Base-by-base conservation (phyloP, 139 green algal genomes). In the Spirogloea muscicola region DNA sequence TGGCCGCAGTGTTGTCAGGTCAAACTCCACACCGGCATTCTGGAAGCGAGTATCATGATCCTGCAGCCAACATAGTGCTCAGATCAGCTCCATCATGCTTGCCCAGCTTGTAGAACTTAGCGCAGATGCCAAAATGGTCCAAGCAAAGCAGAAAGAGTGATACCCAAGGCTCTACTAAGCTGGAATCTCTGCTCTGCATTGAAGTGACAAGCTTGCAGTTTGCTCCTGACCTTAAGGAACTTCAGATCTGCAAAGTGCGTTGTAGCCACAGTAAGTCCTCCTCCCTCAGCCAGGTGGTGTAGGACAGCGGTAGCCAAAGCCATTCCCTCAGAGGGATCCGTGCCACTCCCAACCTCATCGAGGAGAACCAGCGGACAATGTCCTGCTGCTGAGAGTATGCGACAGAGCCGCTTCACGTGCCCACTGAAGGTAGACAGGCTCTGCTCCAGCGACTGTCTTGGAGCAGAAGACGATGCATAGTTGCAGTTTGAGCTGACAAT, bases 291-390 rank as follows among this genome's bases (percentile, higher is more conserved):
- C 39, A 87, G 66, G 31, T 64, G 65, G 33, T n/a, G 39, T 27
- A 98, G 85, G 71, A 98, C 68, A 3, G 93, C 91, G 9, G 87
- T 76, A 0, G 90, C 94, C 65, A 98, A 79, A 7, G 93, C 91
- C 2, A 93, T 88, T 3, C 94, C 94, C 82, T 98, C 94, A 3
- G 69, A 58, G 0, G 94, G 92, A 79, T 98, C 94, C 7, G 94
- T 98, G 49, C 94, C 90, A 55, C 74, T 96, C 13, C 94, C 94
- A 25, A 97, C 81, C 83, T 98, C 79, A 41, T 85, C 79, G 3
- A 85, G 42, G 0, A 85, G 49, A 0, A 84, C 77, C 13, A 84
- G 65, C 27, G 57, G 3, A 0, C 18, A 46, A 39, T 33, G 60
- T 2, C 31, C 3, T 2, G n/a, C 49, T 18, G 39, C 46, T 59